A percentile compares a stretch with the other conserved stretches of the same genome.
Conservation (phyloP, 2,329 filamentous ascomycete species). For the Elsinoe batatas region DNA sequence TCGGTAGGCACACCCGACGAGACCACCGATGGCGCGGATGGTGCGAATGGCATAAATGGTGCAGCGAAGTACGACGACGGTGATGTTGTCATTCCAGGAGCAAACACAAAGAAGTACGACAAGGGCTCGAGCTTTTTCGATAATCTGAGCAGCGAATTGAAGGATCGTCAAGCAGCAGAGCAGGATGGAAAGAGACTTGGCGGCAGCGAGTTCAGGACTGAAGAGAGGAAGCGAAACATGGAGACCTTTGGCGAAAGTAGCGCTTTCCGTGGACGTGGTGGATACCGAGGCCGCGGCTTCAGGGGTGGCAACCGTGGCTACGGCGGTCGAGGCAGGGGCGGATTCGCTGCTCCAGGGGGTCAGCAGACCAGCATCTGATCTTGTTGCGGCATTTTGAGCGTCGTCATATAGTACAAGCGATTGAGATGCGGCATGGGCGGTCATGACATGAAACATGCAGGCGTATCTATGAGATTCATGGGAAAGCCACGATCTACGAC, state of each 20-base stretch:
- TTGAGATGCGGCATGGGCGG: neutral
- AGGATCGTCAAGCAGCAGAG: slow-evolving; percentile 66
- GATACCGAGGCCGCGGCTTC: slow-evolving; percentile 63
- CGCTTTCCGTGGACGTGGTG: slow-evolving; percentile 65
- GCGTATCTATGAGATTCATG: slow-evolving; percentile 4
- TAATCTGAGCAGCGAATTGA: slow-evolving; percentile 91
- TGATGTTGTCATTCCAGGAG: slow-evolving; percentile 35
- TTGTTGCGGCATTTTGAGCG: neutral
- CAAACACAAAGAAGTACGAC: slow-evolving; percentile 58
- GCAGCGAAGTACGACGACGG: slow-evolving; percentile 25
- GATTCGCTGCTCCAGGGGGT: slow-evolving; percentile 3
- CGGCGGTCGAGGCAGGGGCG: slow-evolving; percentile 3
- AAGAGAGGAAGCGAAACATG: slow-evolving; percentile 91
- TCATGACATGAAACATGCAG: neutral
- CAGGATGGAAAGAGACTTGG: slow-evolving; percentile 49
- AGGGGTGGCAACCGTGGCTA: slow-evolving; percentile 3
- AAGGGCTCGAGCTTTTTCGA: slow-evolving; percentile 90
- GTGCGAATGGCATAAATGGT: slow-evolving; percentile 30
- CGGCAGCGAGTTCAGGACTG: slow-evolving; percentile 78
- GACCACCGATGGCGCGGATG: slow-evolving; percentile 41
- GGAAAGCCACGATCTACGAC: slow-evolving; percentile 6
- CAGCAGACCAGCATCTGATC: neutral
- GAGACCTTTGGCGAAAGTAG: slow-evolving; percentile 97
- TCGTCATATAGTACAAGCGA: neutral
- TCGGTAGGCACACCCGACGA: slow-evolving; percentile 40